Conservation (phyloP, 1,139 yeast species). For the Sugiyamaella paludigena region DNA sequence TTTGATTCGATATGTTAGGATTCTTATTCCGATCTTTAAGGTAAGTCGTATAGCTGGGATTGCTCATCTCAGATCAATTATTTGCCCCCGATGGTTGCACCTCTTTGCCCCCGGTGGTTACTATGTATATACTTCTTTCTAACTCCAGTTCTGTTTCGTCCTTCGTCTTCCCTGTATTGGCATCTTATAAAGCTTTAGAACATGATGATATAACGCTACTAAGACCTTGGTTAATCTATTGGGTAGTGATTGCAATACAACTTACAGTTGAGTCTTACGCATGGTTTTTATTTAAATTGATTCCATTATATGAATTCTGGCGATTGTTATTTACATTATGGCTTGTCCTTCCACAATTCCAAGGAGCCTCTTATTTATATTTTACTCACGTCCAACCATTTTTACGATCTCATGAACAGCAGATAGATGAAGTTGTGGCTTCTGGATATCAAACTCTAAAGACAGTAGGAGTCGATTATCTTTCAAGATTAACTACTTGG, state of each 20-base stretch:
- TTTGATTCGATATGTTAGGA: slow-evolving; percentile 21
- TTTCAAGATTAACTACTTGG: slow-evolving; percentile 18
- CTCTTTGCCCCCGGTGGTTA: background rate
- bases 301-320: slow-evolving; percentile 51
- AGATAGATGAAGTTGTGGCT: slow-evolving; percentile 30
- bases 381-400: slow-evolving; percentile 36
- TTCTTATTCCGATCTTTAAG: slow-evolving; percentile 21
- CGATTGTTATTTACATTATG: slow-evolving; percentile 46
- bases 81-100: background rate
- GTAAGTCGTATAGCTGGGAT: slow-evolving; percentile 14
- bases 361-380: slow-evolving; percentile 40
- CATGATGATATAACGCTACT: slow-evolving; percentile 45
- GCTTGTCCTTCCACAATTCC: slow-evolving; percentile 52
- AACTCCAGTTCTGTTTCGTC: slow-evolving; percentile 37
- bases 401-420: slow-evolving; percentile 33
- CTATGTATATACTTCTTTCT: too few relatives aligned
- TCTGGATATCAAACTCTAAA: slow-evolving; percentile 25
- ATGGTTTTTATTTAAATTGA: slow-evolving; percentile 40
- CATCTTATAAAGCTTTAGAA: slow-evolving; percentile 55
- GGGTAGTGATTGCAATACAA: slow-evolving; percentile 52
- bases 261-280: slow-evolving; percentile 45
- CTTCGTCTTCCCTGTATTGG: slow-evolving; percentile 55
- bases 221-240: slow-evolving; percentile 62
- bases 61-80: background rate
- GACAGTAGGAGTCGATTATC: slow-evolving; percentile 27